Evolutionary conservation across 1,284 basidiomycete genomes (phyloP).

Genomic region (Somion occarium): DNA sequence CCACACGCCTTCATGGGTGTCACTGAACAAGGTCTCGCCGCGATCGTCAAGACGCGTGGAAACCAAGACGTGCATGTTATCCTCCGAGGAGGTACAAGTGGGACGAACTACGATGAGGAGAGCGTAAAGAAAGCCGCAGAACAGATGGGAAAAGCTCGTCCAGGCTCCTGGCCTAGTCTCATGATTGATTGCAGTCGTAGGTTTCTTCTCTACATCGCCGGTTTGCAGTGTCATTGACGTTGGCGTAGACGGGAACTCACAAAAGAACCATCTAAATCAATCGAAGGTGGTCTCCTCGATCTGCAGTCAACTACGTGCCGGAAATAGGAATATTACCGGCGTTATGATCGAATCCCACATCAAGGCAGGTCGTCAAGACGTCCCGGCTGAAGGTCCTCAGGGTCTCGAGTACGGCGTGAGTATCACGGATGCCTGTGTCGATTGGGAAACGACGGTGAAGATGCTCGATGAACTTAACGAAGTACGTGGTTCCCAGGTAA

Average conservation of each 20-base stretch:
- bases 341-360: constrained; percentile 98
- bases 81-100: constrained; percentile 83
- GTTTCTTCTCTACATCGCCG: constrained; percentile 25
- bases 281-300: constrained; percentile 76
- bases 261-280: constrained; percentile 91
- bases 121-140: constrained; percentile 70
- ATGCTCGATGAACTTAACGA: constrained; percentile 77
- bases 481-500: constrained; percentile 26
- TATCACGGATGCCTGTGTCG: constrained; percentile 92
- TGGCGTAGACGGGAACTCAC: constrained; percentile 80
- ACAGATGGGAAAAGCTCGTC: constrained; percentile 70
- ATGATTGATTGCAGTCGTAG: constrained; percentile 83
- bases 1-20: constrained; percentile 99
- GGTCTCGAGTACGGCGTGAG: constrained; percentile 81
- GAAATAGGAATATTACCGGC: constrained; percentile 82
- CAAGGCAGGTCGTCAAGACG: constrained; percentile 83
- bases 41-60: constrained; percentile 94
- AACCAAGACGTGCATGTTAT: constrained; percentile 94
- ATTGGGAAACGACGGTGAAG: constrained; percentile 80
- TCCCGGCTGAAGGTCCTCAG: constrained; percentile 55
- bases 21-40: constrained; percentile 89
- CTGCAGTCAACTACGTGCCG: constrained; percentile 74
- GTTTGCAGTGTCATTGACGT: constrained; percentile 8
- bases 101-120: constrained; percentile 81
- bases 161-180: constrained; percentile 58